Evolutionary conservation across 2,329 filamentous ascomycete species (phyloP).

Genomic region (Zasmidium citrigriseum): DNA sequence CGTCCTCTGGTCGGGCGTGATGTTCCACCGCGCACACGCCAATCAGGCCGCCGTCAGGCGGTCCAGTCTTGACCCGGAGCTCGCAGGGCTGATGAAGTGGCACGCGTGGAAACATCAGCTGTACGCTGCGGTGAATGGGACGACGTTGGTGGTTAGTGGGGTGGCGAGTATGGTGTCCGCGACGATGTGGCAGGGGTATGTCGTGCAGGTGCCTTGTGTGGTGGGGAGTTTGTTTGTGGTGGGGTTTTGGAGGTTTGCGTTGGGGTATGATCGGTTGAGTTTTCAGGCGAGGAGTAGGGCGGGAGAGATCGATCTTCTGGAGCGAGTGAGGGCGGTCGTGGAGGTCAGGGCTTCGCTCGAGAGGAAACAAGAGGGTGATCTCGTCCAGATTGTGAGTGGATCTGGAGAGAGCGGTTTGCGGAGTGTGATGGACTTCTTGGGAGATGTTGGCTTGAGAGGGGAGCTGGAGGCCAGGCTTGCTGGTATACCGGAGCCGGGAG

Average conservation of each 20-base stretch:
- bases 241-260: conserved; percentile 10
- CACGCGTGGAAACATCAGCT: conserved; percentile 43
- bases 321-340: background rate
- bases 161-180: conserved; percentile 54
- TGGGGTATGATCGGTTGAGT: conserved; percentile 13
- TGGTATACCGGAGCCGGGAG: too few species aligned
- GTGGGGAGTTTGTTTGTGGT: conserved; percentile 24
- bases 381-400: background rate
- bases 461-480: background rate
- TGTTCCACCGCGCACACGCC: conserved; percentile 43
- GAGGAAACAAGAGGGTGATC: background rate
- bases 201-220: conserved; percentile 54
- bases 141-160: conserved; percentile 50
- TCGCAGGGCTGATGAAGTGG: conserved; percentile 22
- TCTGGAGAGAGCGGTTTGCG: background rate
- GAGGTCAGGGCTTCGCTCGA: background rate
- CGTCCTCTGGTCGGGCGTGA: conserved; percentile 49
- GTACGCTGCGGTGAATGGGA: conserved; percentile 49
- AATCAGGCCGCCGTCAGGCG: conserved; percentile 34
- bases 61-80: conserved; percentile 20
- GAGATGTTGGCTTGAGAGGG: background rate
- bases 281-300: background rate
- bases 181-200: conserved; percentile 55
- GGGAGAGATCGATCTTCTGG: background rate
- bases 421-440: background rate